Evolutionary conservation across 2,329 filamentous ascomycete species (phyloP).

Genomic region (Fusarium sp.): DNA sequence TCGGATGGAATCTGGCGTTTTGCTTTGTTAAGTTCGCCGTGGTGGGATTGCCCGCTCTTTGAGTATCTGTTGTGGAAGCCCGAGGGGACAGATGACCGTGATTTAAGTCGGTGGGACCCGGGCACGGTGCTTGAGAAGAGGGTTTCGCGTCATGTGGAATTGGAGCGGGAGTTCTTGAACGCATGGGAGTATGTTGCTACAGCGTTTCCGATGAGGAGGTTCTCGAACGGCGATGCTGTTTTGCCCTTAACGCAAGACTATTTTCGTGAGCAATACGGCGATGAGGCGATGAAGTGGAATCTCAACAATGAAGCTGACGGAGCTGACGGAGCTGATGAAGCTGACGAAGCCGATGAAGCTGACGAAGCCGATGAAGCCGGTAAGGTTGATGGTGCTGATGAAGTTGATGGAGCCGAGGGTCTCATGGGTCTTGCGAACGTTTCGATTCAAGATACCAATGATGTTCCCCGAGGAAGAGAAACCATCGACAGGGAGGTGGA

Average conservation of each 20-base stretch:
- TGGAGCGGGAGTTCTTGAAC: slow-evolving; percentile 43
- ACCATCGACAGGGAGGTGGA: not conserved
- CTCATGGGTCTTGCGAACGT: not conserved
- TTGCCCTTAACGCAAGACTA: slow-evolving; percentile 18
- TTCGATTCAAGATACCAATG: not conserved
- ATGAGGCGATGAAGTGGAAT: slow-evolving; percentile 10
- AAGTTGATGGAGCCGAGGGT: not conserved
- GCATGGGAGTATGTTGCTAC: slow-evolving; percentile 40
- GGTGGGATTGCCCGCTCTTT: slow-evolving; percentile 46
- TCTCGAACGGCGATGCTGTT: slow-evolving; percentile 26
- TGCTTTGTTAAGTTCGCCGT: slow-evolving; percentile 41
- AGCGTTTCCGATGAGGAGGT: slow-evolving; percentile 35
- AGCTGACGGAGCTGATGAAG: not conserved
- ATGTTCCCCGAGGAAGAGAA: not conserved
- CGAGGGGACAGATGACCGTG: not conserved
- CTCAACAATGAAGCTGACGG: not conserved
- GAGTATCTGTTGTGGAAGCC: slow-evolving; percentile 14
- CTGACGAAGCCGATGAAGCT: no score
- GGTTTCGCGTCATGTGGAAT: slow-evolving; percentile 3
- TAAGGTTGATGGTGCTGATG: no score
- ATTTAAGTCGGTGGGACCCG: not conserved
- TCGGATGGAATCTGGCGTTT: slow-evolving; percentile 42
- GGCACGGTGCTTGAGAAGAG: not conserved
- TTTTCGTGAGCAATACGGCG: slow-evolving; percentile 6
- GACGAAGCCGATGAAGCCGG: no score